Evolutionary conservation across 2,329 filamentous ascomycete genomes (phyloP).

Genomic region (Hymenoscyphus occultus): DNA sequence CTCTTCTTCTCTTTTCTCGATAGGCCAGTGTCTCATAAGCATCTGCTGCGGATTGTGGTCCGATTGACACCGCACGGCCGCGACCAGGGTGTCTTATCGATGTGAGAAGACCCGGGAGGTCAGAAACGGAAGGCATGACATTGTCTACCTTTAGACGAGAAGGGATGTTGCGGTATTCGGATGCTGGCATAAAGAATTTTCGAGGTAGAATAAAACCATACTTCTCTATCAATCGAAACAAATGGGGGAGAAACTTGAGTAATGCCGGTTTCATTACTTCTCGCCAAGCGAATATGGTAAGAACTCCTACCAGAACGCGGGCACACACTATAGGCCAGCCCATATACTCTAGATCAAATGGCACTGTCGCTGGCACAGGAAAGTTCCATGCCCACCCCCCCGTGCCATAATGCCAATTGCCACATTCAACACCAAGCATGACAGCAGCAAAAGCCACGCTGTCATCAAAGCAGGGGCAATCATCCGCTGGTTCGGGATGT

Average conservation of each 20-base stretch:
- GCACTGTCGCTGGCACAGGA: conserved; percentile 54
- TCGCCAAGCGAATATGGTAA: conserved; percentile 85
- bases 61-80: conserved; percentile 80
- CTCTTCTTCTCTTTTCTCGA: conserved; percentile 66
- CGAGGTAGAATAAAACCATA: conserved; percentile 77
- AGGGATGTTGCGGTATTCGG: conserved; percentile 84
- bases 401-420: conserved; percentile 71
- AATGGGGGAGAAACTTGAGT: conserved; percentile 72
- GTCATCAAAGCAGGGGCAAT: conserved; percentile 96
- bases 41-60: conserved; percentile 93
- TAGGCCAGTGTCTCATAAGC: conserved; percentile 95
- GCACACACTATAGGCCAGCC: conserved; percentile 61
- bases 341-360: conserved; percentile 63
- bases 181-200: conserved; percentile 86
- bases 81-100: conserved; percentile 76
- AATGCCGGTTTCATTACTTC: conserved; percentile 83
- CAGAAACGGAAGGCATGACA: conserved; percentile 83
- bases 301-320: conserved; percentile 75
- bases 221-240: conserved; percentile 83
- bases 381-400: conserved; percentile 46
- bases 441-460: conserved; percentile 91
- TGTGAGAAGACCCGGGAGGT: conserved; percentile 77
- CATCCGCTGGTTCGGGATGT: conserved; percentile 92
- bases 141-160: conserved; percentile 74
- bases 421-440: conserved; percentile 78